Conservation (phyloP, 768 basidiomycete species). For the Mrakia gelida region DNA sequence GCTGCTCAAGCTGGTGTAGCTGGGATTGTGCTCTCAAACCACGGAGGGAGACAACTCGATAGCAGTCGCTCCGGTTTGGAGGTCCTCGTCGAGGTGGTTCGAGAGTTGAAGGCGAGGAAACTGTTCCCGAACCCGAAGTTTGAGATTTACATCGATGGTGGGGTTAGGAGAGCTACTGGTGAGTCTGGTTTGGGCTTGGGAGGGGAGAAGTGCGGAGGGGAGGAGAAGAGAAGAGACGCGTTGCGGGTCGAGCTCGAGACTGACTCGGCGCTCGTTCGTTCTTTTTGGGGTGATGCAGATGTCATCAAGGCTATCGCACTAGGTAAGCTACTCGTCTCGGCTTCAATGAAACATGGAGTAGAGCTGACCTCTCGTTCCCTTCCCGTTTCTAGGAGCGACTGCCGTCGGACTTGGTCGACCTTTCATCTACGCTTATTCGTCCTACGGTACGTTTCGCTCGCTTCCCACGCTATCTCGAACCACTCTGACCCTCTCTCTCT, state of each 20-base stretch:
- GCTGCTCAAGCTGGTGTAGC: conserved; percentile 36
- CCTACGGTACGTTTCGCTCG: conserved; percentile 38
- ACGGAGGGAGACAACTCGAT: conserved; percentile 42
- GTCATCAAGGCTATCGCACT: conserved; percentile 29
- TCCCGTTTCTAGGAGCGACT: not conserved
- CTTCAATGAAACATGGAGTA: not conserved
- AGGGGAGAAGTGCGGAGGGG: too few relatives aligned
- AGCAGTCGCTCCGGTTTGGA: conserved; percentile 78
- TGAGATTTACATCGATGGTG: conserved; percentile 75
- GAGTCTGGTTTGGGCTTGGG: conserved; percentile 43
- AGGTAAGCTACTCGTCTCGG: not conserved
- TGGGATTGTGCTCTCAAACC: conserved; percentile 40
- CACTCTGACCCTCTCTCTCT: not conserved
- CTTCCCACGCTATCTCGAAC: not conserved
- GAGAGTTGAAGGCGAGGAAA: conserved; percentile 61
- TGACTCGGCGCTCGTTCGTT: not conserved
- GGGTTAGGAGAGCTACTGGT: conserved; percentile 76
- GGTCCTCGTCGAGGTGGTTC: conserved; percentile 79
- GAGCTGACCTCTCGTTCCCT: not conserved
- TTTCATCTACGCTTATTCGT: conserved; percentile 80
- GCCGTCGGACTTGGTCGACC: conserved; percentile 77
- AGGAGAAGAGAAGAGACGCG: too few relatives aligned
- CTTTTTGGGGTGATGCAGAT: not conserved
- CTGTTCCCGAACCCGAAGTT: conserved; percentile 67
- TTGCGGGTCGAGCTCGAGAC: not conserved